Base-by-base conservation (phyloP, 768 basidiomycete species). In the Strobilomyces dryophilus region DNA sequence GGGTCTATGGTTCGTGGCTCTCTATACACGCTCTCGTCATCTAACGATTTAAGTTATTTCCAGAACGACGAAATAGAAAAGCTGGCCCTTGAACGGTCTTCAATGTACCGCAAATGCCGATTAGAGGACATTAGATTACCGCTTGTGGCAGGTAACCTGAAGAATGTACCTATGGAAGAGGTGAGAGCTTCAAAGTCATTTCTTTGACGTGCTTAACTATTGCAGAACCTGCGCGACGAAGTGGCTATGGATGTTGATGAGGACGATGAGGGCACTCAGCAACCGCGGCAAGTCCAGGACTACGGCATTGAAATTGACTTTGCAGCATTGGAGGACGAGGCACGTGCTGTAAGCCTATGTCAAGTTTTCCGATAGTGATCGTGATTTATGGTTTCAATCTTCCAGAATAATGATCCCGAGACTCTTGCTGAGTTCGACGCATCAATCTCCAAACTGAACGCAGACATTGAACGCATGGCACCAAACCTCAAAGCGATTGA, bases 401-500 rank as follows among this genome's bases (percentile, higher is more conserved):
- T 21, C 12, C 66, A 88, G 78, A 82, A 82, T 60, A 83, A 83
- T 26, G 76, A 84, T 8, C 72, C 79, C 1, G 86, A 86, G 31
- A 76, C 77, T 8, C 75, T 84, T n/a, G 78, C 83, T 17, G 81
- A 87, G 55, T 78, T 93, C 27, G 92, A 95, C 53, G 78, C 83
- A 29, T 76, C 80, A 31, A 83, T 97, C 37, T 62, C 77, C 8
- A 89, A 85, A 62, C 71, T 93, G 26, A 81, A 75, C 48, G 71
- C 76, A 11, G 95, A 98, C 58, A 94, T 98, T 47, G 92, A 95
- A 61, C 80, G 83, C 47, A 91, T 98, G 86, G 90, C 92, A 1
- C 95, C 95, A 11, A 99, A 98, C 66, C 77, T 98, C 82, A 98
- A 98, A 68, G 95, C 95, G 0, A 89, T 95, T 59, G 94, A 98